Percentiles rank a stretch among this genome's conserved stretches.
These are phyloP conservation scores for Isatis tinctoria DNA, from an alignment of 345 rosid species.

Conservation along the genomic window DNA sequence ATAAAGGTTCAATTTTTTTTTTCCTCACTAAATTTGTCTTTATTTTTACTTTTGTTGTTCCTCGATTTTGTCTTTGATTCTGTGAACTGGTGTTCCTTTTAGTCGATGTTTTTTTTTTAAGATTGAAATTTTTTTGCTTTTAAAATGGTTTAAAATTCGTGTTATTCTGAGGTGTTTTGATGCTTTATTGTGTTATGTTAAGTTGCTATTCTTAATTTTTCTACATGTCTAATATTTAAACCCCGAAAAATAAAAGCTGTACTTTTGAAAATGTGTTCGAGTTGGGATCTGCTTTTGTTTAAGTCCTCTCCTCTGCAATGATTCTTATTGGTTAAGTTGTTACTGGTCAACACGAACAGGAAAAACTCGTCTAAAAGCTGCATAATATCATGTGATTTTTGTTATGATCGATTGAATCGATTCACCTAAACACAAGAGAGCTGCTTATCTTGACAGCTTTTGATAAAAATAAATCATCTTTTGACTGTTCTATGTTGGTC, in stretches of 20 bases:
- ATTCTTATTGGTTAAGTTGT: not conserved
- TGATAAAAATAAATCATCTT: not conserved
- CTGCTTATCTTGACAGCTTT: not conserved
- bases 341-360: not conserved
- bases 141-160: not conserved
- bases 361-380: not conserved
- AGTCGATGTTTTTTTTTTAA: not conserved
- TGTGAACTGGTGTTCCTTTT: not conserved
- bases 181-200: not conserved
- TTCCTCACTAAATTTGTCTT: not conserved
- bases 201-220: not conserved
- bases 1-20: not conserved
- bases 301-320: not conserved
- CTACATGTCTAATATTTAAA: not conserved
- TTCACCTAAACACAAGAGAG: not conserved
- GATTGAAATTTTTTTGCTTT: not conserved
- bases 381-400: not conserved
- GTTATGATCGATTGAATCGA: not conserved
- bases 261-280: not conserved
- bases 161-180: not conserved
- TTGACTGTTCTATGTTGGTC: not conserved
- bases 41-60: not conserved
- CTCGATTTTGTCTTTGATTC: not conserved
- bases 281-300: not conserved
- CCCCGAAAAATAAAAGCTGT: too few species aligned